These are phyloP conservation scores for Puccinia triticina DNA, from an alignment of 1,284 basidiomycete genomes.

Conservation along the genomic window DNA sequence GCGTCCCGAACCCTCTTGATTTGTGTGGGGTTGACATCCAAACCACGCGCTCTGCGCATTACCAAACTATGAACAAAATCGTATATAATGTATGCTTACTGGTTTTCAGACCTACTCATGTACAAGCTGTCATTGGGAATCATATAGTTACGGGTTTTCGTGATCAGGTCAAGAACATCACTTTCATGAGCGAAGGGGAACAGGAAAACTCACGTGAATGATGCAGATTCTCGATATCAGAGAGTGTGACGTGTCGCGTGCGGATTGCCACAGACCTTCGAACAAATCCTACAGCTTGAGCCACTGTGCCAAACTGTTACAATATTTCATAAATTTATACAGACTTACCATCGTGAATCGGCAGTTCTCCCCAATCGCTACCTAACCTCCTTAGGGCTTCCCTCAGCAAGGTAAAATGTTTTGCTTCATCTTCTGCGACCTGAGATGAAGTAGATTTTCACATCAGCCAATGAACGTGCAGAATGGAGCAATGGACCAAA, in stretches of 20 bases:
- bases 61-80: conserved; percentile 13
- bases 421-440: conserved; percentile 55
- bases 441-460: background rate
- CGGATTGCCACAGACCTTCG: conserved; percentile 58
- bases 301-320: background rate
- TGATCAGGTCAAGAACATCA: background rate
- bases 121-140: conserved; percentile 28
- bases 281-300: background rate
- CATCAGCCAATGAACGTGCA: background rate
- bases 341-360: conserved; percentile 57
- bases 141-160: background rate
- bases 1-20: conserved; percentile 48
- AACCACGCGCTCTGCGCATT: conserved; percentile 58
- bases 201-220: conserved; percentile 55
- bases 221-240: conserved; percentile 58
- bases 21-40: conserved; percentile 56
- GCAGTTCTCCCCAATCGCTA: conserved; percentile 59
- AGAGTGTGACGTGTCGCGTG: conserved; percentile 58
- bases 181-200: background rate
- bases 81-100: background rate
- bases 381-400: conserved; percentile 58
- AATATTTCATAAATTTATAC: no score
- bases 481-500: background rate
- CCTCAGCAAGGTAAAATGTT: conserved; percentile 59
- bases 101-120: conserved; percentile 36